These are phyloP conservation scores for Berberis thunbergii DNA, from an alignment of 164 flowering plant genomes.

Conservation along the genomic window DNA sequence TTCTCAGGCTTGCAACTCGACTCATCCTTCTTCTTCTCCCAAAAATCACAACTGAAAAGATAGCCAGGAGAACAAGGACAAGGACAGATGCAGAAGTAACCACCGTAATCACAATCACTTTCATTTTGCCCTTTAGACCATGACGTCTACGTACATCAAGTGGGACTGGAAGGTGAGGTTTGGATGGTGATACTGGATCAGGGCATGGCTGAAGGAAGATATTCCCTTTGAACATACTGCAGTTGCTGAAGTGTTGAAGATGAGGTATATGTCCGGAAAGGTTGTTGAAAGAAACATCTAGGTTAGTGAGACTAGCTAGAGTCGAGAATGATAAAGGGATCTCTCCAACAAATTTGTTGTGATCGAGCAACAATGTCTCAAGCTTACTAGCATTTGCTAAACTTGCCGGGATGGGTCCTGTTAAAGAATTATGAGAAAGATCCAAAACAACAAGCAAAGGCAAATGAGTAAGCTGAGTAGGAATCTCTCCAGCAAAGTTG, in stretches of 20 bases:
- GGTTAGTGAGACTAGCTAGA: constrained; percentile 28
- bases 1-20: constrained; percentile 29
- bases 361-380: constrained; percentile 39
- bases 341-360: constrained; percentile 48
- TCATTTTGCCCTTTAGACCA: constrained; percentile 17
- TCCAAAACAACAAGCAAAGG: constrained; percentile 40
- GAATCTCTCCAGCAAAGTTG: constrained; percentile 45
- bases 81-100: constrained; percentile 32
- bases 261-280: constrained; percentile 56
- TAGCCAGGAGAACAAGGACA: constrained; percentile 18
- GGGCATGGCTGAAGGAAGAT: constrained; percentile 31
- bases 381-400: constrained; percentile 34
- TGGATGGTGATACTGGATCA: constrained; percentile 17
- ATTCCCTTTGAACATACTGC: constrained; percentile 43
- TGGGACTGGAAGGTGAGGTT: constrained; percentile 26
- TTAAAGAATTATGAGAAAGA: constrained; percentile 44
- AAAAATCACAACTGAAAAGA: constrained; percentile 18
- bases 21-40: constrained; percentile 30
- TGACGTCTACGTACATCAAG: constrained; percentile 15
- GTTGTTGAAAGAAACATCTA: constrained; percentile 64
- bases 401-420: constrained; percentile 42
- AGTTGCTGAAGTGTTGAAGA: constrained; percentile 29
- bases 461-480: constrained; percentile 36
- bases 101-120: constrained; percentile 22
- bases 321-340: constrained; percentile 47